Base-by-base conservation (phyloP, 441 rosid genomes). In the Gossypium lobatum region DNA sequence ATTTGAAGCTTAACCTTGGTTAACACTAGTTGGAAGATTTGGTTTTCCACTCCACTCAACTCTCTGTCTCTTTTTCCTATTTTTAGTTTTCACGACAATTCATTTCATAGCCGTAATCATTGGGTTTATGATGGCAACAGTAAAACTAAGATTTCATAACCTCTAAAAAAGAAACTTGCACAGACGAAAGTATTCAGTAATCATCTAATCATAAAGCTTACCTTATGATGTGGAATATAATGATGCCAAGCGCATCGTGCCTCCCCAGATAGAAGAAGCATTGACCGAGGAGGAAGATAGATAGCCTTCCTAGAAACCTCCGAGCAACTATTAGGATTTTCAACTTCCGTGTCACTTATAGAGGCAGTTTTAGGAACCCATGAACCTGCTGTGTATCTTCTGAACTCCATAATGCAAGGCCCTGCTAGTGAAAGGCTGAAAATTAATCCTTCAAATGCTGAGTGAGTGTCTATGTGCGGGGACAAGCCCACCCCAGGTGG, bases 191-290 rank as follows among this genome's bases (percentile, higher is more conserved):
- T 50, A 37, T 26, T 50, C n/a, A 46, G 34, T 18, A 50, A 28
- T 64, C 26, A 18, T 31, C 53, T 53, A 73, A 62, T 52, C 21
- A 21, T 25, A 28, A 57, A 18, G 46, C 16, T 55, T 82, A 92
- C 98, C 97, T 94, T 94, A 80, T 94, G 98, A 81, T 92, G 98
- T 48, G 94, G 97, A 81, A 94, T 94, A 78, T 94, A 94, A 83
- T 92, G 97, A 73, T 91, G 88, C 98, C 98, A 94, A 71, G 94
- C 97, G 79, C 88, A 91, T 1, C 98, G 97, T 78, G 95, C 97
- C 85, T 94, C 98, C 42, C 93, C 93, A 0, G 94, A 89, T 75
- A 94, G 83, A 60, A 94, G 75, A 50, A 94, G 92, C 89, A 94
- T 89, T 34, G 98, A 94, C 59, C 97, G 90, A 77, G 95, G 97